Evolutionary conservation across 768 basidiomycete genomes (phyloP), one percentile per base, ranked within the genome.

Genomic region (Suillus alpinus): DNA sequence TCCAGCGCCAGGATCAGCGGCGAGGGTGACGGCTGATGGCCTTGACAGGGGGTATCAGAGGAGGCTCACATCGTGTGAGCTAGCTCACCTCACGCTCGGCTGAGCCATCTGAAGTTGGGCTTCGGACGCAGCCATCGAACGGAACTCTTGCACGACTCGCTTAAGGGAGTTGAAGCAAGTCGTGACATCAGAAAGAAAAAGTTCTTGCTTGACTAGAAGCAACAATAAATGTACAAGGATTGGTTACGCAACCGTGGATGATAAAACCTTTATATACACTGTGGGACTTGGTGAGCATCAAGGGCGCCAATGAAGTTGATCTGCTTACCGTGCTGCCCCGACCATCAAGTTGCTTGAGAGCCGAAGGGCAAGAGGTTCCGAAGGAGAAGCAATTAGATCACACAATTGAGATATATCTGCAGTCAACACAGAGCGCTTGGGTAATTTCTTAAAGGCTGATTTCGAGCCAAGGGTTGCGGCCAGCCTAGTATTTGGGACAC

Each of bases 321-420:
- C 4, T 50, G 67, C 84, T 61, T 72, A 94, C 94, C 94, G 85
- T 23, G 89, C 91, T 39, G 89, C 94, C 4, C 94, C 94, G 62
- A 95, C 88, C 81, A 96, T 86, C 46, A 96, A 76, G 69, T 93
- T 94, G 61, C 92, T 93, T 10, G 94, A 94, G 58, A 95, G 77
- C 64, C 94, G 81, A 59, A 96, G 76, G 2, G 94, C 94, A 37
- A 96, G 80, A 41, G 94, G 94, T 65, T 95, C 94, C 26, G 80
- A 73, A n/a, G 94, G 94, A 66, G 89, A 81, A 31, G 86, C 83
- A 57, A 96, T 94, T 41, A 94, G 81, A 40, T 80, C 83, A 71
- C 94, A 96, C 68, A 95, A 74, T 71, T 90, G 83, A 37, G 85
- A 73, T 50, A 96, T 93, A 72, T 96, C 88, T 39, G 93, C 92